Evolutionary conservation across 1,284 basidiomycete genomes (phyloP), one percentile per base, ranked within the genome.

Genomic region (Afroboletus lepidellus): DNA sequence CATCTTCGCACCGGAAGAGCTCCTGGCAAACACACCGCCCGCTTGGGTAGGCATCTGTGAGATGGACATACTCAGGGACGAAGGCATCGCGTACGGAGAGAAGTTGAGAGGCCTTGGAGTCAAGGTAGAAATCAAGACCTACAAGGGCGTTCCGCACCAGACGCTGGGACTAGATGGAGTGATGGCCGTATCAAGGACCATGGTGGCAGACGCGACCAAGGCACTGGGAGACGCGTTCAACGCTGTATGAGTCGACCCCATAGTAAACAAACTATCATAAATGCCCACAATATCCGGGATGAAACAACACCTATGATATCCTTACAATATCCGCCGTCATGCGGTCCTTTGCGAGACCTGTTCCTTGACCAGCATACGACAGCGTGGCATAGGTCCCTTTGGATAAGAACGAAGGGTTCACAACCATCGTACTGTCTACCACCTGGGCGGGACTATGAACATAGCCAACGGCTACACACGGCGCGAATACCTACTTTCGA

Each of bases 351-450:
- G 63, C 58, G 3, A 67, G 54, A 36, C 65, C 71, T 2, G 62
- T 60, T 21, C 57, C 63, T 15, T 63, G 57, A 11, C 73, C 71
- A 21, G 57, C 55, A 37, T 70, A 71, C n/a, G 66, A 56, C 12
- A 89, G 55, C 37, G 69, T 72, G 1, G 77, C 80, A 48, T 81
- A 85, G 25, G 72, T 77, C 27, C 77, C 76, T 63, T 85, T 87
- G 20, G 75, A 74, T 47, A 87, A 63, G 64, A 78, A 84, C 0
- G 84, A 87, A 4, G 92, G 89, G 61, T 94, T 94, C 53, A 93
- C 67, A 8, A 82, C 75, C 6, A 77, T 72, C 1, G 87, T 86
- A 23, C 76, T 75, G 58, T 90, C 83, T 20, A 92, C 82, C 25
- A 78, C 71, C 85, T 90, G 38, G n/a, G 51, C 8, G 44, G 23